These are phyloP conservation scores for Leccinum rimulosum DNA, from an alignment of 768 basidiomycete genomes.

Conservation along the genomic window DNA sequence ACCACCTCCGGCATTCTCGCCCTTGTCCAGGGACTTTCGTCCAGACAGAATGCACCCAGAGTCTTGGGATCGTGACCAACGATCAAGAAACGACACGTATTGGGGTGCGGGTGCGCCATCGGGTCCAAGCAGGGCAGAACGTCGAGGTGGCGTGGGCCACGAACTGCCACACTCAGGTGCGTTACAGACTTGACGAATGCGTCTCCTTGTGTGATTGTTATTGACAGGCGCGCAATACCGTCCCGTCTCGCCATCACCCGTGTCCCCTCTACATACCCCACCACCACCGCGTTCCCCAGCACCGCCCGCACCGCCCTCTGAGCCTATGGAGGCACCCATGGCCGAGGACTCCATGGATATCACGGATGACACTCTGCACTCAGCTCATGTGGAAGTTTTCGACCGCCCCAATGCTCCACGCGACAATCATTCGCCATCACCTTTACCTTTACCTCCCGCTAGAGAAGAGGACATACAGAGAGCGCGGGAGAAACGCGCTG, in stretches of 20 bases:
- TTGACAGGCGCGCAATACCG: constrained; percentile 18
- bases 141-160: constrained; percentile 4
- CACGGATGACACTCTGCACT: constrained; percentile 35
- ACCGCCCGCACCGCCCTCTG: constrained; percentile 32
- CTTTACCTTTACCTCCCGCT: constrained; percentile 34
- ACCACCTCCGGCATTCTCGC: constrained; percentile 37
- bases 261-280: constrained; percentile 23
- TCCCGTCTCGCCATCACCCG: constrained; percentile 22
- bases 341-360: constrained; percentile 4
- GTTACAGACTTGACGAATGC: background rate
- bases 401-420: constrained; percentile 48
- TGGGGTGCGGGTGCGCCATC: constrained; percentile 10
- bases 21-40: constrained; percentile 35
- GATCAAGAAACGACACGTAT: constrained; percentile 30
- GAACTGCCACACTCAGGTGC: constrained; percentile 12
- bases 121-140: constrained; percentile 5
- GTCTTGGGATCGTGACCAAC: constrained; percentile 36
- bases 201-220: constrained; percentile 1
- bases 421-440: constrained; percentile 44
- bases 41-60: constrained; percentile 35
- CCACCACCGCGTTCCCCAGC: constrained; percentile 25
- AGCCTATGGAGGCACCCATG: constrained; percentile 34
- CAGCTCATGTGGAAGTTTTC: constrained; percentile 38
- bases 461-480: constrained; percentile 25
- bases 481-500: constrained; percentile 27